These are phyloP conservation scores for Corylus americana DNA, from an alignment of 306 rosid species.

Conservation along the genomic window DNA sequence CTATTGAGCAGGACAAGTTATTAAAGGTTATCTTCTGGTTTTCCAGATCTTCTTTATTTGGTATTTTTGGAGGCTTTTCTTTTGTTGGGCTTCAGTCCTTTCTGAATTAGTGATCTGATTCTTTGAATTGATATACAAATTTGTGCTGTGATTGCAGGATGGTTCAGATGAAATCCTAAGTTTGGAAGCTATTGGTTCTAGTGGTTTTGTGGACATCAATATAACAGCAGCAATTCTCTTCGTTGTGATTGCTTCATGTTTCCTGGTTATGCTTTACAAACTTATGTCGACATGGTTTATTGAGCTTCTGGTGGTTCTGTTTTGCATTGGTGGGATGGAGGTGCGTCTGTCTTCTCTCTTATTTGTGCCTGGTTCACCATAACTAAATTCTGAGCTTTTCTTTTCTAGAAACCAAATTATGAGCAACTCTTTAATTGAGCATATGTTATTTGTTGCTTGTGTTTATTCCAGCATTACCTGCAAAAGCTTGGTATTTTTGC, in stretches of 20 bases:
- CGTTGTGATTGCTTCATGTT: constrained; percentile 90
- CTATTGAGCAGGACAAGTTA: constrained; percentile 84
- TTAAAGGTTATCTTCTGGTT: constrained; percentile 57
- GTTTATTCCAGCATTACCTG: constrained; percentile 2
- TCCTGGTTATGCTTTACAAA: constrained; percentile 88
- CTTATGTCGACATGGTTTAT: constrained; percentile 90
- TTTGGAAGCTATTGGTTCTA: constrained; percentile 59
- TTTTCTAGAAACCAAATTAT: constrained; percentile 9
- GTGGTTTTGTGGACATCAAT: constrained; percentile 78
- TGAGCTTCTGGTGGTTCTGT: constrained; percentile 90
- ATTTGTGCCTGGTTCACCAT: constrained; percentile 18
- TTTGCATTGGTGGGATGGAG: constrained; percentile 95
- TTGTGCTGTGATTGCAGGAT: constrained; percentile 56
- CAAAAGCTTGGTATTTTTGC: constrained; percentile 16
- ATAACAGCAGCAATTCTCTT: constrained; percentile 79
- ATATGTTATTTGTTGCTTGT: neutral
- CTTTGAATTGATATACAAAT: constrained; percentile 15
- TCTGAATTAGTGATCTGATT: constrained; percentile 10
- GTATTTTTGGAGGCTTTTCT: constrained; percentile 7
- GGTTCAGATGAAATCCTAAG: constrained; percentile 64
- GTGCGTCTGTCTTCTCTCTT: constrained; percentile 42
- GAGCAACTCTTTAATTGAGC: constrained; percentile 6
- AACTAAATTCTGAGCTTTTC: constrained; percentile 9
- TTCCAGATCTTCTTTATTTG: constrained; percentile 20
- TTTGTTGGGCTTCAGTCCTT: constrained; percentile 18